Evolutionary conservation across 768 basidiomycete species (phyloP).

Genomic region (Lentinula aciculospora): DNA sequence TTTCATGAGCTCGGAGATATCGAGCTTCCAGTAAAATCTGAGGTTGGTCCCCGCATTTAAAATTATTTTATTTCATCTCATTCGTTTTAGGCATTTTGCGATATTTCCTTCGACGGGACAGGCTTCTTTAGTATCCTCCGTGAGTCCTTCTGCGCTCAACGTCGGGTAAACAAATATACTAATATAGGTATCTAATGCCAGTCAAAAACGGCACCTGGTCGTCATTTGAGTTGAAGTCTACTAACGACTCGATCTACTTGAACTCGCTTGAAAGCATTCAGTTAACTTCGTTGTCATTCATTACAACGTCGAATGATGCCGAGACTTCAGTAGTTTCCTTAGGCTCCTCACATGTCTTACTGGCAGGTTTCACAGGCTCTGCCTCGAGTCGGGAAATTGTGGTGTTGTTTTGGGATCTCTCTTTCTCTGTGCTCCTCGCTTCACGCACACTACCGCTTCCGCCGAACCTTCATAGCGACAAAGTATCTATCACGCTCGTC

Average conservation of each 20-base stretch:
- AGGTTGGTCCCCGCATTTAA: background rate
- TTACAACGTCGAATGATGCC: slow-evolving; percentile 2
- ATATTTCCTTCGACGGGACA: background rate
- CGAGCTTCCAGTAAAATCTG: background rate
- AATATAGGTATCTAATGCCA: background rate
- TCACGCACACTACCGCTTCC: slow-evolving; percentile 48
- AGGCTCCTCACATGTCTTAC: slow-evolving; percentile 52
- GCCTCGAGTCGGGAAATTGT: slow-evolving; percentile 36
- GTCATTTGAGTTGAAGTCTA: background rate
- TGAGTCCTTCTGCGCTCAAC: background rate
- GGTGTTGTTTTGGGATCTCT: slow-evolving; percentile 64
- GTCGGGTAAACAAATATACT: background rate
- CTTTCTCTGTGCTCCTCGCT: slow-evolving; percentile 60
- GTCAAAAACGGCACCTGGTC: background rate
- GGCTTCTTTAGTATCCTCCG: slow-evolving; percentile 6
- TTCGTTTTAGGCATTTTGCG: background rate
- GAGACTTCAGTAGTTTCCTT: slow-evolving; percentile 40
- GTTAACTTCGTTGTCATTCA: background rate
- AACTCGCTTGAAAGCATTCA: background rate
- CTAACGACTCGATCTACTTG: background rate
- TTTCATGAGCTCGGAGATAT: slow-evolving; percentile 16
- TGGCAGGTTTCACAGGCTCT: slow-evolving; percentile 34
- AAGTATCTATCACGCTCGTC: slow-evolving; percentile 25
- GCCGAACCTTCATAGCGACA: slow-evolving; percentile 26
- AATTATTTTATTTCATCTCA: background rate